phyloP scores from a whole-genome alignment of 179 eudicot genomes.

The Amaranthus tricolor region DNA sequence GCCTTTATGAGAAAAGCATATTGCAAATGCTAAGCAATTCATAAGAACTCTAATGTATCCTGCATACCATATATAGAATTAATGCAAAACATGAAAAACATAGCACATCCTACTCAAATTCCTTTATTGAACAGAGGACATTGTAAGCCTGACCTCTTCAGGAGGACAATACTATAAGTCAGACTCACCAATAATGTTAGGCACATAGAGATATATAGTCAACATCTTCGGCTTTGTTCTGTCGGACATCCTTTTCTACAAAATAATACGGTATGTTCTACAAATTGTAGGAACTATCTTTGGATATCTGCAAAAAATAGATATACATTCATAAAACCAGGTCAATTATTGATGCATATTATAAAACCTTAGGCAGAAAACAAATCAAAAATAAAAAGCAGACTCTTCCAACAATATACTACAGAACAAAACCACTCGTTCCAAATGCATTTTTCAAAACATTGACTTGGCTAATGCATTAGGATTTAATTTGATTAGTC shows the following conservation, averaged over 20 bases:
- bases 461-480: too few species aligned
- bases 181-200: constrained; percentile 73
- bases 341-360: not conserved
- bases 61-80: constrained; percentile 29
- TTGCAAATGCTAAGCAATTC: constrained; percentile 77
- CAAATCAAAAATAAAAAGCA: too few species aligned
- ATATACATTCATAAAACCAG: not conserved
- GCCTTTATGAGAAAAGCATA: constrained; percentile 66
- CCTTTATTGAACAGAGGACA: too few species aligned
- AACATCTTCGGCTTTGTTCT: constrained; percentile 42
- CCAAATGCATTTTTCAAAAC: too few species aligned
- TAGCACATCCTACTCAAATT: not conserved
- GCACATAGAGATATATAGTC: constrained; percentile 73
- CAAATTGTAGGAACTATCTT: not conserved
- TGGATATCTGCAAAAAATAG: not conserved
- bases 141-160: too few species aligned
- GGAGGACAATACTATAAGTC: not conserved
- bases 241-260: constrained; percentile 42
- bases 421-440: too few species aligned
- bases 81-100: not conserved
- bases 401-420: too few species aligned
- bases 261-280: not conserved
- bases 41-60: constrained; percentile 73
- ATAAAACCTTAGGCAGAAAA: too few species aligned
- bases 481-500: too few species aligned